These are phyloP conservation scores for Ceriops decandra DNA, from an alignment of 345 rosid genomes.

Conservation along the genomic window DNA sequence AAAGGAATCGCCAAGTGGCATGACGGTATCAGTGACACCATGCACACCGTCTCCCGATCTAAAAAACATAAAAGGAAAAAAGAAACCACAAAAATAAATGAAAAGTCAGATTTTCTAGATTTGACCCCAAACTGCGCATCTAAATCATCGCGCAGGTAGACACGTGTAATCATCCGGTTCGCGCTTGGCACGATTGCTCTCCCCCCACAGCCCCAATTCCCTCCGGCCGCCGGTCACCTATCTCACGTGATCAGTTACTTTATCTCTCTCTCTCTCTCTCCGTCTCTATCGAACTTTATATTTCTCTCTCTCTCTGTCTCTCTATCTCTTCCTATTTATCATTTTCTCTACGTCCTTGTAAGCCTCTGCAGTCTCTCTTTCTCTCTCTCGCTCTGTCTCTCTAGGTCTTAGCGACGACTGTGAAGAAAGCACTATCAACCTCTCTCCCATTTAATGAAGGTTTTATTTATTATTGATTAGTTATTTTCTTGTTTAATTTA, in stretches of 20 bases:
- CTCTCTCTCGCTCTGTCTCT: neutral
- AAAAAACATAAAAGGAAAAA: neutral
- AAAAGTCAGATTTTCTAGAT: slow-evolving; percentile 25
- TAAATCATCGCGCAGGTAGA: neutral
- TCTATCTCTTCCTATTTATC: slow-evolving; percentile 10
- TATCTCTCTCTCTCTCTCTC: neutral
- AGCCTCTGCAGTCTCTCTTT: neutral
- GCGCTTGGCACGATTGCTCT: slow-evolving; percentile 9
- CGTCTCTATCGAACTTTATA: too few relatives aligned
- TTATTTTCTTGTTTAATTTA: neutral
- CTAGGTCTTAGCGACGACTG: neutral
- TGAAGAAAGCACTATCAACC: slow-evolving; percentile 9
- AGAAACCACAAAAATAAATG: neutral
- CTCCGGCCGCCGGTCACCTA: slow-evolving; percentile 7
- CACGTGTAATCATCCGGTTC: slow-evolving; percentile 30
- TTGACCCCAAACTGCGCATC: slow-evolving; percentile 8
- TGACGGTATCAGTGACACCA: slow-evolving; percentile 8
- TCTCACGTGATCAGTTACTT: slow-evolving; percentile 35
- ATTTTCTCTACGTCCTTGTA: slow-evolving; percentile 32
- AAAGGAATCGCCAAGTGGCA: slow-evolving; percentile 27
- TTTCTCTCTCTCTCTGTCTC: neutral
- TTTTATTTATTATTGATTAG: slow-evolving; percentile 17
- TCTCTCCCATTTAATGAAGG: slow-evolving; percentile 29
- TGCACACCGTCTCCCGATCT: neutral
- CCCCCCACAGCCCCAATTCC: neutral